Base-by-base conservation (phyloP, 208 protist species). In the Acanthamoeba healyi region DNA sequence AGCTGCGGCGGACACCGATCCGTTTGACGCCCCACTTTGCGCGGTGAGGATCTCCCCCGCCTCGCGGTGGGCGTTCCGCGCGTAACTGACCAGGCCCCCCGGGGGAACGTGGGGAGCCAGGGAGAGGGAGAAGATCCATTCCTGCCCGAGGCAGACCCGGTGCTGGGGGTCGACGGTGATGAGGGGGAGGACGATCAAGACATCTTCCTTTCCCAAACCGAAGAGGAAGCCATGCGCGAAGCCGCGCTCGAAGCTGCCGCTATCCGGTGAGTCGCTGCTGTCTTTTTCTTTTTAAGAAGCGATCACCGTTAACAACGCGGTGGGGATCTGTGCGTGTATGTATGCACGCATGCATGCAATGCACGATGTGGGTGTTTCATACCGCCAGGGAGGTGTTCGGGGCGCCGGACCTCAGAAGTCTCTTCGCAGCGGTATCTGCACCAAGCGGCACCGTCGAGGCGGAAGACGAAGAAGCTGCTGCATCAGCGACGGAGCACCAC, bases 171-270 rank as follows among this genome's bases (percentile, higher is more conserved):
- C n/a, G n/a, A n/a, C n/a, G n/a, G n/a, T n/a, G 61, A 0, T 24
- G 67, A 79, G 67, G 36, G 42, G 19, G 67, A 79, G 67, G 67
- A 79, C 14, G 67, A 79, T 5, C 29, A 79, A 12, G 67, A 79
- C 67, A 79, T 79, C 36, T 79, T 79, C 24, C 67, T 79, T 12
- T 79, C 67, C 15, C 67, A 79, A 38, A 79, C 67, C n/a, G 67
- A 79, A 12, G 67, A 79, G n/a, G 67, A 79, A 44, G 42, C 67
- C 34, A 44, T 42, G n/a, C 36, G 67, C 38, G 67, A 79, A 24
- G 67, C 67, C n/a, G 67, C 67, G 29, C 36, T 79, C 67, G 67
- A 79, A 44, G 67, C 67, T 38, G 36, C n/a, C 15, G 67, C 6
- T 38, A 46, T 79, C 17, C 29, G 67, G 67, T 79, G 12, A 24